phyloP scores from a whole-genome alignment of 257 asterid species.

The Cinchona pubescens region DNA sequence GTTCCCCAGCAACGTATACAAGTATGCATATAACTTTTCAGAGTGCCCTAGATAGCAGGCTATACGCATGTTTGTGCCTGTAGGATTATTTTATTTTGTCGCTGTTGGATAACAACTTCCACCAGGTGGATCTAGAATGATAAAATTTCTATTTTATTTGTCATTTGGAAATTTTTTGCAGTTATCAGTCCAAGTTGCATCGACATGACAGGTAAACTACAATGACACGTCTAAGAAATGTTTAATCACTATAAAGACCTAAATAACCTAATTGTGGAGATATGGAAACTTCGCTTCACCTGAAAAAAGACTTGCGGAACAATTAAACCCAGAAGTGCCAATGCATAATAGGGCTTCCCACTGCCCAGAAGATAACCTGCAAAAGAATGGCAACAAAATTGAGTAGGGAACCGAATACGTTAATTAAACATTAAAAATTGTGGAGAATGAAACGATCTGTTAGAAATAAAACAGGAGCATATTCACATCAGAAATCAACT shows the following conservation, averaged over 20 bases:
- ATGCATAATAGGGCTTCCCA: constrained; percentile 82
- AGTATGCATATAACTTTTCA: background rate
- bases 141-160: background rate
- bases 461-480: background rate
- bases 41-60: too few relatives aligned
- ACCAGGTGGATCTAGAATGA: background rate
- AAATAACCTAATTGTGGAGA: background rate
- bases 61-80: background rate
- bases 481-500: background rate
- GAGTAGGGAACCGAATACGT: background rate
- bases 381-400: background rate
- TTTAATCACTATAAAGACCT: background rate
- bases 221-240: background rate
- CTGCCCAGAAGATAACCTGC: constrained; percentile 90
- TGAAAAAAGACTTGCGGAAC: constrained; percentile 94
- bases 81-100: background rate
- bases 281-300: constrained; percentile 37
- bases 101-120: background rate
- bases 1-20: background rate
- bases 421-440: background rate
- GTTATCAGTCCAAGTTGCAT: background rate
- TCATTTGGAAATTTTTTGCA: too few relatives aligned
- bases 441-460: background rate
- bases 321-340: constrained; percentile 76
- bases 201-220: background rate